A percentile compares a stretch with the other conserved stretches of the same genome.
Evolutionary conservation across 345 rosid species (phyloP).

Genomic region (Durio zibethinus): DNA sequence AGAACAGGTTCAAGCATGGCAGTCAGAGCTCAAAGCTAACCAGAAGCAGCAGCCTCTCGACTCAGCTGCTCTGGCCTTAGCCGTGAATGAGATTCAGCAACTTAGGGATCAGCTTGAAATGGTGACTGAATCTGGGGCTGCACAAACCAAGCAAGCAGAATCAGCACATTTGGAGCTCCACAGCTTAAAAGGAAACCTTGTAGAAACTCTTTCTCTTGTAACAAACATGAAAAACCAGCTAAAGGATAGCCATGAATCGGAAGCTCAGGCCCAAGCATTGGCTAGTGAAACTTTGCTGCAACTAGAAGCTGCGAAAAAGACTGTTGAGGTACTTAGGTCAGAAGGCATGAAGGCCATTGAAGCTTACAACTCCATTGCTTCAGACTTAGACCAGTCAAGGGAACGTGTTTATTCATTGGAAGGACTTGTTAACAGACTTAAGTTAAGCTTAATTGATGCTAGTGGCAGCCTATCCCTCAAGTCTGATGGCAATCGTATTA

Average conservation of each 20-base stretch:
- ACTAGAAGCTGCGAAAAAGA: slow-evolving; percentile 65
- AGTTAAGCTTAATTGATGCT: slow-evolving; percentile 20
- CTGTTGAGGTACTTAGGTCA: slow-evolving; percentile 54
- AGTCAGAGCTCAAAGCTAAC: slow-evolving; percentile 50
- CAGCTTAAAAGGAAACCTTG: slow-evolving; percentile 60
- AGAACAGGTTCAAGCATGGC: slow-evolving; percentile 44
- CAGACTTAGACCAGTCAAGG: slow-evolving; percentile 69
- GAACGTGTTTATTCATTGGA: slow-evolving; percentile 50
- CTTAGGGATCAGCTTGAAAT: slow-evolving; percentile 65
- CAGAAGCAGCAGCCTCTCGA: slow-evolving; percentile 53
- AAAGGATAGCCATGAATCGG: slow-evolving; percentile 66
- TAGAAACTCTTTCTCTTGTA: slow-evolving; percentile 54
- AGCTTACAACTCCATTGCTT: slow-evolving; percentile 52
- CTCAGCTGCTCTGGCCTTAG: slow-evolving; percentile 51
- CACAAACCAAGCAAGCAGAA: slow-evolving; percentile 49
- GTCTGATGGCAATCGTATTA: slow-evolving; percentile 24
- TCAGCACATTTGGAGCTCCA: slow-evolving; percentile 52
- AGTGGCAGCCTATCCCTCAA: background rate
- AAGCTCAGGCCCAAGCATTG: slow-evolving; percentile 59
- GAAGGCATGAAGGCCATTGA: slow-evolving; percentile 60
- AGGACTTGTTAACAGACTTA: slow-evolving; percentile 41
- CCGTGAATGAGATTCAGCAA: slow-evolving; percentile 66
- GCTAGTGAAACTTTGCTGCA: slow-evolving; percentile 66
- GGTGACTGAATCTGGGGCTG: slow-evolving; percentile 60
- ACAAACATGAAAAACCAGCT: slow-evolving; percentile 75